Evolutionary conservation across 2,329 filamentous ascomycete species (phyloP).

Genomic region (Ophiostoma himal-ulmi): DNA sequence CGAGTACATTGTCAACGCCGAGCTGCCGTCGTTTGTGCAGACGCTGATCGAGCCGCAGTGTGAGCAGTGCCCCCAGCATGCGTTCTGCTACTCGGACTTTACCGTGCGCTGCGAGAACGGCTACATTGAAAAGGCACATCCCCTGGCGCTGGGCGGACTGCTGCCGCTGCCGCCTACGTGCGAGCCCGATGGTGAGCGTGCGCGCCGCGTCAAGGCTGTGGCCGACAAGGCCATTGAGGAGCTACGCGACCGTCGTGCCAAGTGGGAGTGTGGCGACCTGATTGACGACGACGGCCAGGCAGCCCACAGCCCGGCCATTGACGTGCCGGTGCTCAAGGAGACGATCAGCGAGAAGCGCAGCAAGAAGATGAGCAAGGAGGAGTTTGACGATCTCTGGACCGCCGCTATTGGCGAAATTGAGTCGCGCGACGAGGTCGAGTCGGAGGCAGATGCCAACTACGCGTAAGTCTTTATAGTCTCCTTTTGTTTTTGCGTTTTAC

Average conservation of each 20-base stretch:
- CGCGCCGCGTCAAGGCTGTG: slow-evolving; percentile 76
- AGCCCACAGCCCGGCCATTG: slow-evolving; percentile 52
- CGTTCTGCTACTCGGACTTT: slow-evolving; percentile 76
- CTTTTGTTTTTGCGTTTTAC: slow-evolving; percentile 1
- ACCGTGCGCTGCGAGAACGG: slow-evolving; percentile 76
- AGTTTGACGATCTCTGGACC: slow-evolving; percentile 85
- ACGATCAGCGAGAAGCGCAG: slow-evolving; percentile 68
- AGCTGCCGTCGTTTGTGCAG: slow-evolving; percentile 67
- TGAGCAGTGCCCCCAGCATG: slow-evolving; percentile 84
- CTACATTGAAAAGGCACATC: slow-evolving; percentile 79
- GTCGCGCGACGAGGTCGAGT: slow-evolving; percentile 54
- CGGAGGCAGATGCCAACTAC: slow-evolving; percentile 36
- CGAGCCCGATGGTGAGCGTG: slow-evolving; percentile 91
- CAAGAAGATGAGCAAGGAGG: slow-evolving; percentile 75
- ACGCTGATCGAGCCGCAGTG: slow-evolving; percentile 71
- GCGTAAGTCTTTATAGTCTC: slow-evolving; percentile 45
- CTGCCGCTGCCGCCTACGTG: slow-evolving; percentile 85
- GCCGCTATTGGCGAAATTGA: slow-evolving; percentile 68
- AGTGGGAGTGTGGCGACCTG: slow-evolving; percentile 81
- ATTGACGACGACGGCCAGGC: slow-evolving; percentile 55
- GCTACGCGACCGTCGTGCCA: slow-evolving; percentile 75
- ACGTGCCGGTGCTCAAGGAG: slow-evolving; percentile 70
- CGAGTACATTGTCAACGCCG: slow-evolving; percentile 36
- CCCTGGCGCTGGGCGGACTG: slow-evolving; percentile 71
- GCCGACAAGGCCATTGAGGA: slow-evolving; percentile 84